These are phyloP conservation scores for Aspergillus fijiensis DNA, from an alignment of 2,329 filamentous ascomycete genomes.

Conservation along the genomic window DNA sequence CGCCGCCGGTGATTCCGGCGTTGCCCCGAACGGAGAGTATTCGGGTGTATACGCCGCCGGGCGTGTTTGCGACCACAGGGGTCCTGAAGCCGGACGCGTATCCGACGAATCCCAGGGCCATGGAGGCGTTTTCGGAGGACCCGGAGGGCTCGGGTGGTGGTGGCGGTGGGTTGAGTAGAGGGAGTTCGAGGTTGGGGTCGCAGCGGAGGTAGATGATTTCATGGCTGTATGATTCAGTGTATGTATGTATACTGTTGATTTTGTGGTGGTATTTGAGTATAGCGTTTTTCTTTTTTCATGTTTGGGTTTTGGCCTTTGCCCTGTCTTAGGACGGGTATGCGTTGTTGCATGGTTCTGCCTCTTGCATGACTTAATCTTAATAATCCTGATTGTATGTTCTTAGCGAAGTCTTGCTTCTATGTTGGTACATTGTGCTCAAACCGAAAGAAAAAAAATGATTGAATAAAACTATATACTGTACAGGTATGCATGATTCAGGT, in stretches of 20 bases:
- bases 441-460: not conserved
- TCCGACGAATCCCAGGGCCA: slow-evolving; percentile 31
- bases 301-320: not conserved
- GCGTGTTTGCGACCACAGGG: slow-evolving; percentile 28
- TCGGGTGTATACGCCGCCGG: slow-evolving; percentile 47
- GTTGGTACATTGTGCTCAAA: not conserved
- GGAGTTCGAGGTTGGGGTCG: slow-evolving; percentile 1
- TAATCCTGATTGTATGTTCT: not conserved
- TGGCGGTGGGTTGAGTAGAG: not conserved
- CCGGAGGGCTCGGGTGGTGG: not conserved
- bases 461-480: not conserved
- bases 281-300: not conserved
- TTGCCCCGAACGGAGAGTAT: slow-evolving; percentile 46
- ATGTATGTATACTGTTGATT: not conserved
- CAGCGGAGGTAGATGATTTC: not conserved
- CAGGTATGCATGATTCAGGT: not conserved
- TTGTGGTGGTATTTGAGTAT: not conserved
- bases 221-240: not conserved
- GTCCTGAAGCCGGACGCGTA: slow-evolving; percentile 30
- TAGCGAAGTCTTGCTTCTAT: not conserved
- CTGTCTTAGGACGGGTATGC: not conserved
- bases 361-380: not conserved
- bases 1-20: slow-evolving; percentile 26
- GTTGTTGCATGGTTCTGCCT: not conserved
- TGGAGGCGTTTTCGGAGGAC: slow-evolving; percentile 18